Percentiles rank a stretch among this genome's conserved stretches.
phyloP scores from a whole-genome alignment of 2,329 filamentous ascomycete species.

The Colletotrichum sp. region DNA sequence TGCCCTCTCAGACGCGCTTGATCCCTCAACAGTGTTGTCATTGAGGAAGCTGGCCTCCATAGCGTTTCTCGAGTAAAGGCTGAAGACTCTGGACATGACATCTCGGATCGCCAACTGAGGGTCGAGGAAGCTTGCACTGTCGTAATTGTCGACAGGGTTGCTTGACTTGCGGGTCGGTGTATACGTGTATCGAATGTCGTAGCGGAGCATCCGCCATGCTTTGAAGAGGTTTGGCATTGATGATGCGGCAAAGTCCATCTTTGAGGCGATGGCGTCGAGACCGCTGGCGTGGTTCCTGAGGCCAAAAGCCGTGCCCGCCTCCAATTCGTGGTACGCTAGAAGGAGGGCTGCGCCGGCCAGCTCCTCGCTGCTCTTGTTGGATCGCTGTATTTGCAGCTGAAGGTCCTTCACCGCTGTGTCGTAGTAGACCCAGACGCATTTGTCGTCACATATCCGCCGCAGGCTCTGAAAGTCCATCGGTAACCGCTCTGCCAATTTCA shows the following conservation, averaged over 20 bases:
- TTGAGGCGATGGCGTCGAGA: neutral
- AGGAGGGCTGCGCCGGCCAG: conserved; percentile 6
- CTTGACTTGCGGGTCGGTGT: neutral
- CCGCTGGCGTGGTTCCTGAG: conserved; percentile 2
- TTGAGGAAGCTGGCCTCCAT: conserved; percentile 3
- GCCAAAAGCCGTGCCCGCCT: neutral
- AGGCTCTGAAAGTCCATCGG: neutral
- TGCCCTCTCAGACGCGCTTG: conserved; percentile 1
- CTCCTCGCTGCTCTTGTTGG: neutral
- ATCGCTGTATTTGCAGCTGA: neutral
- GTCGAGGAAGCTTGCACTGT: neutral
- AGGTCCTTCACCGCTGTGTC: conserved; percentile 3
- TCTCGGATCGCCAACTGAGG: conserved; percentile 7
- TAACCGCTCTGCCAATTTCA: neutral
- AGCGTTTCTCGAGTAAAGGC: neutral
- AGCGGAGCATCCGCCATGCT: conserved; percentile 11
- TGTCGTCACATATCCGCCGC: neutral
- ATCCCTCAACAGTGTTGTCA: neutral
- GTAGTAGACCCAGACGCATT: neutral
- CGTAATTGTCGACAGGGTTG: neutral
- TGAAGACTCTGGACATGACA: neutral
- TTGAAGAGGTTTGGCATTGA: conserved; percentile 10
- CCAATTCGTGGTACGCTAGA: conserved; percentile 8
- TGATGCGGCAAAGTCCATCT: neutral
- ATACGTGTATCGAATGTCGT: neutral